Evolutionary conservation across 2,329 filamentous ascomycete genomes (phyloP).

Genomic region (Paraphoma chrysanthemicola): DNA sequence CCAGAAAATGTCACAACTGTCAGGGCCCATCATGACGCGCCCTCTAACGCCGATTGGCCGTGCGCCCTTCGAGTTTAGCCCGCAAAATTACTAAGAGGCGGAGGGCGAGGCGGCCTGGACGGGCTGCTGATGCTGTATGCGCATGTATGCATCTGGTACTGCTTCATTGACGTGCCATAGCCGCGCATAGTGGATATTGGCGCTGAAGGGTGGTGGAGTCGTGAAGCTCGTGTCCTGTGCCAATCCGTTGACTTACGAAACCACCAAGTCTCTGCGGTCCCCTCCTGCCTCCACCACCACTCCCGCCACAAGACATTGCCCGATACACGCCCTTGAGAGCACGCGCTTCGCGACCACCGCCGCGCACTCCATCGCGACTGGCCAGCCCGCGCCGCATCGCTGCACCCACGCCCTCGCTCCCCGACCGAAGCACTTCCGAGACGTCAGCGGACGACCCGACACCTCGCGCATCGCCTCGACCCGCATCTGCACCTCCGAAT

Average conservation of each 20-base stretch:
- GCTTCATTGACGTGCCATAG: conserved; percentile 1
- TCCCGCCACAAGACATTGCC: conserved; percentile 18
- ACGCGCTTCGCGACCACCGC: conserved; percentile 8
- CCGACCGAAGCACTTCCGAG: conserved; percentile 27
- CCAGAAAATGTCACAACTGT: conserved; percentile 21
- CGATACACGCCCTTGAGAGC: conserved; percentile 7
- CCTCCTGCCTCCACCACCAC: conserved; percentile 11
- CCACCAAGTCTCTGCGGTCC: conserved; percentile 21
- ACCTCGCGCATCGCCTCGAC: conserved; percentile 21
- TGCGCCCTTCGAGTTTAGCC: conserved; percentile 18
- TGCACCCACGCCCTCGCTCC: conserved; percentile 5
- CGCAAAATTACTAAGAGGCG: conserved; percentile 28
- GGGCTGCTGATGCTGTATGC: conserved; percentile 6
- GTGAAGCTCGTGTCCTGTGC: conserved; percentile 15
- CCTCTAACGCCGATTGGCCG: conserved; percentile 29
- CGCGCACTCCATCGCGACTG: conserved; percentile 1
- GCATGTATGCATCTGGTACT: conserved; percentile 5
- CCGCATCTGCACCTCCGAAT: conserved; percentile 19
- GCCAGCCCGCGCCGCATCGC: conserved; percentile 11
- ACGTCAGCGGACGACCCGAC: conserved; percentile 31
- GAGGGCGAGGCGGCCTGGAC: conserved; percentile 11
- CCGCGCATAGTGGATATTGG: conserved; percentile 2
- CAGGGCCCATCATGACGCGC: conserved; percentile 12
- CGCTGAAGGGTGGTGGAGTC: conserved; percentile 16
- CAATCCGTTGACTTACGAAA: conserved; percentile 14